A percentile compares a stretch with the other conserved stretches of the same genome.
phyloP scores from a whole-genome alignment of 2,329 filamentous ascomycete genomes.

The Hirsutella rhossiliensis region DNA sequence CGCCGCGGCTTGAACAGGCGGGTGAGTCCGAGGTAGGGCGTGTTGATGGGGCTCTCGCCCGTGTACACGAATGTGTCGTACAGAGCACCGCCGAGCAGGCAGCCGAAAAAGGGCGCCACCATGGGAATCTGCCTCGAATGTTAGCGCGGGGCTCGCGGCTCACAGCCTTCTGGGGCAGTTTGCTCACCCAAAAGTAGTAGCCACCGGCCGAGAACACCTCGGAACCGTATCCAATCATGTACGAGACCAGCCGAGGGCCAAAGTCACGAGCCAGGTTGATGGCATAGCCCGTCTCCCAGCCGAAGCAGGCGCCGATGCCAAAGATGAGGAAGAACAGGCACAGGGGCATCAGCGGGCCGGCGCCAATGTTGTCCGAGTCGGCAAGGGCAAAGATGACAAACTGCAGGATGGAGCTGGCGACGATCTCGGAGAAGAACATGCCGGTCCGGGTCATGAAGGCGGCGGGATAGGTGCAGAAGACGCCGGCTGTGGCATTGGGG shows the following conservation, averaged over 20 bases:
- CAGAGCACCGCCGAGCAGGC: constrained; percentile 49
- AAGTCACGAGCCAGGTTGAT: constrained; percentile 66
- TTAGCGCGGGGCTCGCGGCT: neutral
- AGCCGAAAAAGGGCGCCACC: constrained; percentile 57
- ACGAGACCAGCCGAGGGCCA: constrained; percentile 53
- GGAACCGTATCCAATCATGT: constrained; percentile 54
- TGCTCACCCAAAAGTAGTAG: constrained; percentile 60
- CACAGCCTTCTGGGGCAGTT: too few species aligned
- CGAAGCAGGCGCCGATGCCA: constrained; percentile 60
- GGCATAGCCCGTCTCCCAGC: constrained; percentile 66
- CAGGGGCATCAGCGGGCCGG: constrained; percentile 43
- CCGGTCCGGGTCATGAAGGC: constrained; percentile 52
- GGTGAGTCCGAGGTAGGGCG: constrained; percentile 50
- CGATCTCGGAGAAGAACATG: constrained; percentile 62
- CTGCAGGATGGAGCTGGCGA: constrained; percentile 56
- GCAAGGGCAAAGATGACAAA: constrained; percentile 61
- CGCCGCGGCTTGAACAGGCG: constrained; percentile 27
- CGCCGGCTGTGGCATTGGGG: constrained; percentile 49
- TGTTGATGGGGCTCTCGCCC: constrained; percentile 59
- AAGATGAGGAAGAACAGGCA: constrained; percentile 62
- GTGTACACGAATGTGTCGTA: constrained; percentile 61
- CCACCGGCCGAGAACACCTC: constrained; percentile 55
- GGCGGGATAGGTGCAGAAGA: constrained; percentile 64
- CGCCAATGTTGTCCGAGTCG: constrained; percentile 43
- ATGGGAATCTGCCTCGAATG: constrained; percentile 49